Evolutionary conservation across 1,284 basidiomycete genomes (phyloP).

Genomic region (Mrakiaceae sp.): DNA sequence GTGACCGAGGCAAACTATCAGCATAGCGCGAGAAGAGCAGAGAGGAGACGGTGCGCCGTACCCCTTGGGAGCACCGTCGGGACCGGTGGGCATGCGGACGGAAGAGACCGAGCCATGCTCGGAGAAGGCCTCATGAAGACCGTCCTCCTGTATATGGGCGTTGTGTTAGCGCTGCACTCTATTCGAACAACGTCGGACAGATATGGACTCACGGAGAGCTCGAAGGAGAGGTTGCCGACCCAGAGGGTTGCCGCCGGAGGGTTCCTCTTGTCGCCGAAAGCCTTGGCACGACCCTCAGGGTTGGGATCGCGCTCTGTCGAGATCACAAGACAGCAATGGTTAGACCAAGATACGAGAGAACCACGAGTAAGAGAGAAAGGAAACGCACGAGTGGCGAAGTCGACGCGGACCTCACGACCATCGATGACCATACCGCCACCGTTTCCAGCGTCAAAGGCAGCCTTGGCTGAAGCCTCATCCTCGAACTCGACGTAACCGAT

Average conservation of each 20-base stretch:
- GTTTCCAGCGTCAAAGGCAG: conserved; percentile 61
- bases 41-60: background rate
- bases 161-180: too few relatives aligned
- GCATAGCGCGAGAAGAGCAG: background rate
- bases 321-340: too few relatives aligned
- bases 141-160: conserved; percentile 47
- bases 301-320: conserved; percentile 40
- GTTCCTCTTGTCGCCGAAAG: conserved; percentile 26
- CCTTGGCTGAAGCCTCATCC: conserved; percentile 50
- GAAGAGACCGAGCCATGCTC: conserved; percentile 81
- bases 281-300: conserved; percentile 45
- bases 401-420: conserved; percentile 77
- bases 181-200: too few relatives aligned
- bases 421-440: conserved; percentile 61
- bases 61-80: conserved; percentile 85
- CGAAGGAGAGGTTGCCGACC: conserved; percentile 71
- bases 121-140: conserved; percentile 82
- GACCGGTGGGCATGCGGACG: conserved; percentile 85
- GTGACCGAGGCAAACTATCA: too few relatives aligned
- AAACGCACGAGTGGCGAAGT: conserved; percentile 49
- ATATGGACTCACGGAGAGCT: conserved; percentile 18
- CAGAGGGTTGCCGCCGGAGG: conserved; percentile 58
- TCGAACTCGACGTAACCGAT: conserved; percentile 92
- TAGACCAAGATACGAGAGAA: too few relatives aligned
- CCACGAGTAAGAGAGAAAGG: background rate